These are phyloP conservation scores for Russula sp. DNA, from an alignment of 768 basidiomycete genomes.

Conservation along the genomic window DNA sequence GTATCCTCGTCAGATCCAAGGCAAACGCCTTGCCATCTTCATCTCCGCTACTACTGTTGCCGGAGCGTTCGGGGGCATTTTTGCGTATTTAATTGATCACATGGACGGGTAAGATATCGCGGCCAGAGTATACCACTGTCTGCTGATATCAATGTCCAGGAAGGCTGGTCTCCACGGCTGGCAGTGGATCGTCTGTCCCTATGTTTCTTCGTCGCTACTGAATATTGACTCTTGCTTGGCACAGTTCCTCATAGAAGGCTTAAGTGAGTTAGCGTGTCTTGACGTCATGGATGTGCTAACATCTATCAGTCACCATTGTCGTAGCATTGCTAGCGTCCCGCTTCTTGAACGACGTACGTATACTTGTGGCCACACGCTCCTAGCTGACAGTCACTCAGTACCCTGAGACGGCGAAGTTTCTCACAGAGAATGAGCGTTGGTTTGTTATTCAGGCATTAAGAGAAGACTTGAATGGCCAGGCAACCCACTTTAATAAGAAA, in stretches of 20 bases:
- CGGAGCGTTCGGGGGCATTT: conserved; percentile 49
- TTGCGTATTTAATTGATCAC: conserved; percentile 46
- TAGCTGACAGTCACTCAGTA: conserved; percentile 34
- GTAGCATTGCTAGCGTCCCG: conserved; percentile 44
- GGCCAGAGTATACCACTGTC: background rate
- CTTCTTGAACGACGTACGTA: conserved; percentile 41
- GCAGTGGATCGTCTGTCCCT: conserved; percentile 48
- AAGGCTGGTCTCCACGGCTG: conserved; percentile 40
- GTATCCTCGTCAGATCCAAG: conserved; percentile 59
- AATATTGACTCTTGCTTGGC: background rate
- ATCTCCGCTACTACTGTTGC: conserved; percentile 60
- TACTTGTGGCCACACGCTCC: background rate
- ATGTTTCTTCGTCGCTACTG: background rate
- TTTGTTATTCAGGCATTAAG: conserved; percentile 35
- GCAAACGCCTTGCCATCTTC: conserved; percentile 58
- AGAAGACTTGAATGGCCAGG: conserved; percentile 35
- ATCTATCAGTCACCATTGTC: conserved; percentile 34
- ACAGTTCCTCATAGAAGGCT: conserved; percentile 49
- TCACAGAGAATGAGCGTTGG: conserved; percentile 39
- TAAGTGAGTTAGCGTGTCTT: conserved; percentile 31
- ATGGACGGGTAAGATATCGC: conserved; percentile 42
- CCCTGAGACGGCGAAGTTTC: conserved; percentile 46
- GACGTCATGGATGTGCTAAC: background rate
- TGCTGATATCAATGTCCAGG: conserved; percentile 23
- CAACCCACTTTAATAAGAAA: conserved; percentile 37